phyloP scores from a whole-genome alignment of 2,329 filamentous ascomycete genomes.

The Fusarium penzigii region DNA sequence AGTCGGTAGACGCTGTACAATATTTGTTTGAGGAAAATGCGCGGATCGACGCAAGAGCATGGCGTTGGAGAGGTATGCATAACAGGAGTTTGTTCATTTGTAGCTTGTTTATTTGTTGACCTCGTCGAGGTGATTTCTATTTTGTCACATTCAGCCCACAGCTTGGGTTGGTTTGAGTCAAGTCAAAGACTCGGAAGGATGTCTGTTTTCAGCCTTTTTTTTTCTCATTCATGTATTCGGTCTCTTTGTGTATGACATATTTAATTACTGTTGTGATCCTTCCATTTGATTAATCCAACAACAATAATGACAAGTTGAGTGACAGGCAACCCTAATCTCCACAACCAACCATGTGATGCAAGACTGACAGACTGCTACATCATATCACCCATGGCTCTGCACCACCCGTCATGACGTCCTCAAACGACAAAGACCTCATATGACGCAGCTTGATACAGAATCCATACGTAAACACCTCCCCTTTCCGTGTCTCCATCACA shows the following conservation, averaged over 20 bases:
- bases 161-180: too few relatives aligned
- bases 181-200: too few relatives aligned
- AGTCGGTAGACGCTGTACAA: constrained; percentile 6
- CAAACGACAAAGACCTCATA: background rate
- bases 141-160: too few relatives aligned
- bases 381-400: background rate
- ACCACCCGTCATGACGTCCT: background rate
- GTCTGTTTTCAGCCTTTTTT: too few relatives aligned
- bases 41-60: constrained; percentile 16
- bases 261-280: too few relatives aligned
- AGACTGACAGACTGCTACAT: background rate
- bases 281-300: too few relatives aligned
- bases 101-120: constrained; percentile 5
- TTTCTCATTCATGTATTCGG: too few relatives aligned
- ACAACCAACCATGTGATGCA: background rate
- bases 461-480: background rate
- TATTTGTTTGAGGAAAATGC: constrained; percentile 5
- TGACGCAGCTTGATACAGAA: background rate
- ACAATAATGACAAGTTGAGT: background rate
- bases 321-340: background rate
- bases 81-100: constrained; percentile 20
- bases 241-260: too few relatives aligned
- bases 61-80: constrained; percentile 28
- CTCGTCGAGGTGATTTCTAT: background rate
- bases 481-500: background rate